These are phyloP conservation scores for Malassezia brasiliensis DNA, from an alignment of 1,284 basidiomycete species.

Conservation along the genomic window DNA sequence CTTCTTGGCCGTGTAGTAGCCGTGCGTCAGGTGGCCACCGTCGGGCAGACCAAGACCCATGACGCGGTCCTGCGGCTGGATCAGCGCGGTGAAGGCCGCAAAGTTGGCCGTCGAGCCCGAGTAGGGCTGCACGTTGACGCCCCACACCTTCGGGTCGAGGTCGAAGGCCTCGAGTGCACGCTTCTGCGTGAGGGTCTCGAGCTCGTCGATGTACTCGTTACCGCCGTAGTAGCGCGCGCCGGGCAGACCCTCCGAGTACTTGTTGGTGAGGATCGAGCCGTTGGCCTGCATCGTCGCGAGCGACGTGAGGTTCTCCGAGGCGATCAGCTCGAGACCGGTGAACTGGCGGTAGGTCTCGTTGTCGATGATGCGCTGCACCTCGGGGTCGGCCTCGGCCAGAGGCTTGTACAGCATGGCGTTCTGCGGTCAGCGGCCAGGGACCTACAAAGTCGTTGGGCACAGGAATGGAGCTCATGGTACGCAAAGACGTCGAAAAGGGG, in stretches of 20 bases:
- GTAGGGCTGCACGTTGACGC: constrained; percentile 99
- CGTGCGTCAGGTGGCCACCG: constrained; percentile 95
- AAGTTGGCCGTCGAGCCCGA: constrained; percentile 72
- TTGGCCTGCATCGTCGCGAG: constrained; percentile 76
- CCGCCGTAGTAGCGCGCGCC: constrained; percentile 95
- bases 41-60: constrained; percentile 99
- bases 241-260: constrained; percentile 64
- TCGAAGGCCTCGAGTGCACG: constrained; percentile 93
- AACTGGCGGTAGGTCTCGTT: constrained; percentile 96
- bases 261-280: constrained; percentile 97
- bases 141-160: constrained; percentile 82
- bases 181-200: constrained; percentile 87
- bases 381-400: constrained; percentile 80
- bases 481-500: not conserved
- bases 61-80: constrained; percentile 94
- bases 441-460: constrained; percentile 44
- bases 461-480: constrained; percentile 35
- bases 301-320: constrained; percentile 60
- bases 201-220: constrained; percentile 75
- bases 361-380: constrained; percentile 93
- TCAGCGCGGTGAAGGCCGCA: constrained; percentile 88
- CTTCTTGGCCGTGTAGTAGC: constrained; percentile 98
- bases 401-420: constrained; percentile 84
- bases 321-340: constrained; percentile 91
- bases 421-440: constrained; percentile 50